Conservation (phyloP, 2,329 filamentous ascomycete genomes). For the Mariannaea elegans region DNA sequence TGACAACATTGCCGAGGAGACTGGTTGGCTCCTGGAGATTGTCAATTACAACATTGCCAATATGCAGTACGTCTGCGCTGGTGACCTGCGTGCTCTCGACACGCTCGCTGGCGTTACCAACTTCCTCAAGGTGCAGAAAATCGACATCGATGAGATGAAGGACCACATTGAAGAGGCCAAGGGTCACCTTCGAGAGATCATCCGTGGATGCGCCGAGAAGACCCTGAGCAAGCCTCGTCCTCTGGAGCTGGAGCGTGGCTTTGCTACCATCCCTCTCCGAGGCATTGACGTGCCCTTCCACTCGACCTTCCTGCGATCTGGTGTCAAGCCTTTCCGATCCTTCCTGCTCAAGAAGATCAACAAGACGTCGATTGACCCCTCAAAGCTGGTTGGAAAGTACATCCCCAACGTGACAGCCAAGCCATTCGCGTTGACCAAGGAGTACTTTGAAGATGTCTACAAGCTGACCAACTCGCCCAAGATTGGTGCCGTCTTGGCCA, state of each 20-base stretch:
- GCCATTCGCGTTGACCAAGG: constrained; percentile 94
- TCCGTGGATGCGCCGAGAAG: constrained; percentile 85
- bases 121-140: constrained; percentile 95
- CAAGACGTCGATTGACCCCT: constrained; percentile 97
- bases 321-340: constrained; percentile 97
- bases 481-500: constrained; percentile 83
- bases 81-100: constrained; percentile 76
- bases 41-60: constrained; percentile 93
- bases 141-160: constrained; percentile 94
- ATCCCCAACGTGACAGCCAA: constrained; percentile 98
- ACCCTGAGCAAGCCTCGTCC: constrained; percentile 90
- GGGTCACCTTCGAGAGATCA: constrained; percentile 88
- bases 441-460: constrained; percentile 99
- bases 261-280: constrained; percentile 94
- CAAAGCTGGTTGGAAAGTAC: constrained; percentile 97
- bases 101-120: constrained; percentile 85
- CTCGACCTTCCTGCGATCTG: constrained; percentile 95
- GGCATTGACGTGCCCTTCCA: constrained; percentile 99
- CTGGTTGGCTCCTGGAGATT: constrained; percentile 96
- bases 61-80: constrained; percentile 78
- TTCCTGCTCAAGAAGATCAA: constrained; percentile 99
- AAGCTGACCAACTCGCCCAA: constrained; percentile 84
- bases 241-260: constrained; percentile 90
- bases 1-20: constrained; percentile 92
- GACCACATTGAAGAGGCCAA: constrained; percentile 92